phyloP scores from a whole-genome alignment of 2,329 filamentous ascomycete genomes.

The Fusarium sp. region DNA sequence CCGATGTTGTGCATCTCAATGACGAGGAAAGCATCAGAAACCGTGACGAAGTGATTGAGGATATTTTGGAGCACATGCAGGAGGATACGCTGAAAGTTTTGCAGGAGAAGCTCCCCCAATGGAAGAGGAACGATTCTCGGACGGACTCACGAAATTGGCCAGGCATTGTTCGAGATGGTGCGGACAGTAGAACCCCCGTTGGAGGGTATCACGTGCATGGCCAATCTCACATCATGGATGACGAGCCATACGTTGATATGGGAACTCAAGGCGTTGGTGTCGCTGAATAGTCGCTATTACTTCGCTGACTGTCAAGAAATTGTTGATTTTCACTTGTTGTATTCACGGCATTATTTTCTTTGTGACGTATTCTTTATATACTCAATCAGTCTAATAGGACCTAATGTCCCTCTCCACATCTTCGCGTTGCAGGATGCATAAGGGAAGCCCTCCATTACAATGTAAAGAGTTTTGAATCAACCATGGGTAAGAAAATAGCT shows the following conservation, averaged over 20 bases:
- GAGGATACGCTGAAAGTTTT: background rate
- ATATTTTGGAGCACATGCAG: constrained; percentile 13
- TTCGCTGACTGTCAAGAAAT: no score
- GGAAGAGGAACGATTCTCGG: constrained; percentile 13
- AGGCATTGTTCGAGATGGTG: background rate
- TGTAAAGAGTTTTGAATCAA: no score
- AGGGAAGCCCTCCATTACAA: no score
- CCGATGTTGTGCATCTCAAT: background rate
- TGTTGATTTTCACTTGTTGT: no score
- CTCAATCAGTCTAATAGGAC: no score
- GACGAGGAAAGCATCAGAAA: background rate
- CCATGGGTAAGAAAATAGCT: no score
- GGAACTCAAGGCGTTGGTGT: background rate
- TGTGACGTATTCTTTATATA: no score
- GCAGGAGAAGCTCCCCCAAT: constrained; percentile 3
- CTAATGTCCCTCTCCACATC: no score
- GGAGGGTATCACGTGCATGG: background rate
- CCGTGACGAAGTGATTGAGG: constrained; percentile 2
- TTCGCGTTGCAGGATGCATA: no score
- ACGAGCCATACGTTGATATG: background rate
- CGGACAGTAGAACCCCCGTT: constrained; percentile 4
- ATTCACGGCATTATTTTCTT: no score
- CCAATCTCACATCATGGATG: background rate
- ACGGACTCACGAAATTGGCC: constrained; percentile 8
- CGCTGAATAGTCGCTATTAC: background rate